Conservation (phyloP, 257 asterid genomes). For the Scutellaria minor region DNA sequence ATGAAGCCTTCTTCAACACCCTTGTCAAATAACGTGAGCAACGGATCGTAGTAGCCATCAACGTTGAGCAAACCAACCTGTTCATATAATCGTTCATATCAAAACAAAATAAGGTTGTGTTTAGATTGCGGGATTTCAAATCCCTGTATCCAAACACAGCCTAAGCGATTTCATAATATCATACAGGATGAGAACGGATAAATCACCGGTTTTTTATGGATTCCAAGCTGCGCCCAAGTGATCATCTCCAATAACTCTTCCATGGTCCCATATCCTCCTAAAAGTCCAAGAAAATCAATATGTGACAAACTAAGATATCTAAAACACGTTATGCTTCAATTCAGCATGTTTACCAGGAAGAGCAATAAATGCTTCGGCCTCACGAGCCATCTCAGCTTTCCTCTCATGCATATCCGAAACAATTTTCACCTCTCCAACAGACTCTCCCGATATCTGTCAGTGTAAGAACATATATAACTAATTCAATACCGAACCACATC, state of each 20-base stretch:
- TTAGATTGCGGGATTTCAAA: no score
- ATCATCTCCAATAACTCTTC: constrained; percentile 96
- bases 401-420: constrained; percentile 99
- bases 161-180: not conserved
- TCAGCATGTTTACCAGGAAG: constrained; percentile 75
- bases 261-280: constrained; percentile 99
- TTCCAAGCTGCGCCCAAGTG: constrained; percentile 98
- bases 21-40: constrained; percentile 86
- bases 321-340: not conserved
- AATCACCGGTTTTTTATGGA: constrained; percentile 87
- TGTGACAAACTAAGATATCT: not conserved
- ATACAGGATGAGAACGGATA: constrained; percentile 26
- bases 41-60: constrained; percentile 88
- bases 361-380: constrained; percentile 93
- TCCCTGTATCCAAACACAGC: not conserved
- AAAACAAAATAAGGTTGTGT: constrained; percentile 6
- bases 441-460: constrained; percentile 88
- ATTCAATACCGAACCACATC: not conserved
- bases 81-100: constrained; percentile 20
- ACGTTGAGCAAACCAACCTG: constrained; percentile 97
- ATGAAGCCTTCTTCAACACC: constrained; percentile 99
- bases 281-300: constrained; percentile 22
- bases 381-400: constrained; percentile 92
- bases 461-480: constrained; percentile 2
- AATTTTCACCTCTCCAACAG: constrained; percentile 88